These are phyloP conservation scores for Cercis canadensis DNA, from an alignment of 306 rosid species.

Conservation along the genomic window DNA sequence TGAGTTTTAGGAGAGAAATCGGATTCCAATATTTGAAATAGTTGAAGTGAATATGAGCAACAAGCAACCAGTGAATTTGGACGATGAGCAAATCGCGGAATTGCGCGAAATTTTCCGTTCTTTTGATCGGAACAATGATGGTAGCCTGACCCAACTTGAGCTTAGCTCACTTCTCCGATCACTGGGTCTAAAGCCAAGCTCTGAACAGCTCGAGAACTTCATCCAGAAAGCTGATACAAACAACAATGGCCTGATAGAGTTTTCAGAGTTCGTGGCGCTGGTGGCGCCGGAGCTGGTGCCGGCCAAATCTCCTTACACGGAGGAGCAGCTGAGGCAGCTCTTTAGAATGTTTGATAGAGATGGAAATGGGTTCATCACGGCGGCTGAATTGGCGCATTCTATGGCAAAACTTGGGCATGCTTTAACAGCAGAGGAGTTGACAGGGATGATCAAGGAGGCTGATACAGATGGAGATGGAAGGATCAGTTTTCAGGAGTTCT, in stretches of 20 bases:
- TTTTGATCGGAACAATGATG: constrained; percentile 89
- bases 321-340: constrained; percentile 68
- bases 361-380: constrained; percentile 88
- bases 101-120: constrained; percentile 81
- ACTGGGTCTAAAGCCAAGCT: constrained; percentile 82
- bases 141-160: constrained; percentile 85
- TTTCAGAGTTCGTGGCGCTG: constrained; percentile 75
- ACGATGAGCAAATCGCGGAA: constrained; percentile 83
- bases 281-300: constrained; percentile 83
- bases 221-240: constrained; percentile 78
- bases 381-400: constrained; percentile 91
- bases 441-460: constrained; percentile 90
- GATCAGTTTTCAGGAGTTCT: constrained; percentile 76
- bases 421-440: constrained; percentile 80
- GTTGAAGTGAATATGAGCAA: constrained; percentile 56
- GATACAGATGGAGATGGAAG: constrained; percentile 88
- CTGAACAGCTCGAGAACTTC: constrained; percentile 75
- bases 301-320: constrained; percentile 82
- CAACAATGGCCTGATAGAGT: constrained; percentile 80
- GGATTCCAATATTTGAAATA: neutral
- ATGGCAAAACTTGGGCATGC: constrained; percentile 93
- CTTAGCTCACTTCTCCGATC: constrained; percentile 82
- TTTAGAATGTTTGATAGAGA: constrained; percentile 83
- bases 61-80: constrained; percentile 66
- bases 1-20: no score